Evolutionary conservation across 345 rosid genomes (phyloP).

Genomic region (Raphanus sativus): DNA sequence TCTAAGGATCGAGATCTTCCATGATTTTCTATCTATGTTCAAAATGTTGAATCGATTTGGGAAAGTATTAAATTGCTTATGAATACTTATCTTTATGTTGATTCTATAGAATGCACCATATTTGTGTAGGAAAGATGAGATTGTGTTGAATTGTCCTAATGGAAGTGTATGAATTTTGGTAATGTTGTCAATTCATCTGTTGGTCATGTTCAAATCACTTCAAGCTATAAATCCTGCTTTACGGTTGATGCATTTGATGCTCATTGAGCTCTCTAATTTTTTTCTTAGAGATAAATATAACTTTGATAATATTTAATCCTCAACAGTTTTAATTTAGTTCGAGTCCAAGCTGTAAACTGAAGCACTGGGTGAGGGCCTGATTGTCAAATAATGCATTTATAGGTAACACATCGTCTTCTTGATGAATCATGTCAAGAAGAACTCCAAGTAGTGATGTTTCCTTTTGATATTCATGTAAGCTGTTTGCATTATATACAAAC

Average conservation of each 20-base stretch:
- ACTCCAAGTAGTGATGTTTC: conserved; percentile 55
- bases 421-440: conserved; percentile 91
- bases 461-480: conserved; percentile 2
- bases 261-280: no score
- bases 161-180: conserved; percentile 44
- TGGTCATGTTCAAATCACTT: no score
- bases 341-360: no score
- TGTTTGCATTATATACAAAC: neutral
- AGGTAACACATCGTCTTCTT: conserved; percentile 90
- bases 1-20: conserved; percentile 14
- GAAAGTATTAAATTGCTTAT: neutral
- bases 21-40: neutral
- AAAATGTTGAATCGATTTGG: conserved; percentile 8
- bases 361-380: no score
- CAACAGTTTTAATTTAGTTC: no score
- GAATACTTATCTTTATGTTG: neutral
- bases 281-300: no score
- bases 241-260: no score
- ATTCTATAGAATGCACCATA: conserved; percentile 46
- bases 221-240: no score
- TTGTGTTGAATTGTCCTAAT: neutral
- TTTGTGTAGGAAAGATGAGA: neutral
- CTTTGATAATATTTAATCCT: no score
- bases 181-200: neutral
- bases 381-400: conserved; percentile 17